Base-by-base conservation (phyloP, 1,139 yeast genomes). In the Suzukiozyma palmioleophila region DNA sequence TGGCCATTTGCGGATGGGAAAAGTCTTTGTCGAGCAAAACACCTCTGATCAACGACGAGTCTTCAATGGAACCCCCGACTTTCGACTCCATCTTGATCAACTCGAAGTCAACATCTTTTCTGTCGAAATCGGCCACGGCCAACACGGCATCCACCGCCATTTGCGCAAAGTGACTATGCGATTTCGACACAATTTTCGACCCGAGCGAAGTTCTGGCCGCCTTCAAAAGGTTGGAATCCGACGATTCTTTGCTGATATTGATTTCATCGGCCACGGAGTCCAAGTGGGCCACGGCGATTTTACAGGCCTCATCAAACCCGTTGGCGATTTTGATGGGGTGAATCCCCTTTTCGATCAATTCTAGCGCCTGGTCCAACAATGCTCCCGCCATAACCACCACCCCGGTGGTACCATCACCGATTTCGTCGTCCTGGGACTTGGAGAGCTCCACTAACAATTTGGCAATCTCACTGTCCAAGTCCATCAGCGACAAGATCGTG, bases 381-480 rank as follows among this genome's bases (percentile, higher is more conserved):
- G 97, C 95, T 51, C 96, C 87, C 2, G 98, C 97, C 39, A 94
- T 70, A 1, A 94, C 97, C 42, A 92, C 98, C 26, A 94, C 99
- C 55, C 98, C 98, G 3, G 99, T 94, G 32, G 99, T 94, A 57
- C 99, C 99, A 60, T 94, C 99, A 42, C 99, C 99, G 56, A 94
- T 89, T 66, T 94, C 98, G 57, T 92, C 97, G 62, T 94, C 99
- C 69, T 94, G 99, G 18, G 97, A 87, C 62, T 80, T 85, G 27
- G 97, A 87, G 52, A 94, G 76, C 66, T 94, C 96, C 31, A 92
- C 99, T 57, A 94, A 70, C 48, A 94, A 73, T 64, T 92, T 92
- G 50, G 98, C 99, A 56, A 94, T 90, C 66, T 92, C 96, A 61
- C 86, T 89, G 52, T 89, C 96, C 49, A 94, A 75, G 60, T 92